Evolutionary conservation across 345 rosid species (phyloP).

Genomic region (Combretum micranthum): DNA sequence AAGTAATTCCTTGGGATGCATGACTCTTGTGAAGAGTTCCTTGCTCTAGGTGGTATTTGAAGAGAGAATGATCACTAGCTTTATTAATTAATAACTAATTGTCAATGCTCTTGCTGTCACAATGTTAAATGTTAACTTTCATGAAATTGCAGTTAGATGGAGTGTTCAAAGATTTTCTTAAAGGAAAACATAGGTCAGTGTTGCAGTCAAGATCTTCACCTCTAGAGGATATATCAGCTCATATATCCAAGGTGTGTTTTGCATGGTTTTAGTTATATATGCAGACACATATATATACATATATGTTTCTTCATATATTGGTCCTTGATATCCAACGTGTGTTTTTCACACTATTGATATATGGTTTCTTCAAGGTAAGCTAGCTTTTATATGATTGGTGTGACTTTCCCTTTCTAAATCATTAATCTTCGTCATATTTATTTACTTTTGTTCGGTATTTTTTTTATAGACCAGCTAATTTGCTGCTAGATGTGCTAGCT

Average conservation of each 20-base stretch:
- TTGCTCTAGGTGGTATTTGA: too few species aligned
- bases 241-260: slow-evolving; percentile 37
- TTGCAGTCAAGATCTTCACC: slow-evolving; percentile 27
- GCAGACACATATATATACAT: not conserved
- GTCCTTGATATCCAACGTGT: not conserved
- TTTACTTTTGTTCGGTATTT: not conserved
- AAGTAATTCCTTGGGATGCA: not conserved
- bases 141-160: slow-evolving; percentile 39
- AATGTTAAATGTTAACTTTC: not conserved
- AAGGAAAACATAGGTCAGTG: slow-evolving; percentile 22
- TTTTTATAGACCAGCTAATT: too few species aligned
- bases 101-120: too few species aligned
- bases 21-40: too few species aligned
- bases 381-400: too few species aligned
- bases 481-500: too few species aligned
- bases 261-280: not conserved
- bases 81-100: too few species aligned
- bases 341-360: too few species aligned
- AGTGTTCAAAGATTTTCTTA: slow-evolving; percentile 23
- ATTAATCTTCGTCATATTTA: too few species aligned
- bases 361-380: too few species aligned
- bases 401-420: too few species aligned
- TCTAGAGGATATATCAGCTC: slow-evolving; percentile 28
- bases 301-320: not conserved
- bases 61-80: too few species aligned